Evolutionary conservation across 129 eudicot genomes (phyloP).

Genomic region (Pseudognaphalium luteoalbum): DNA sequence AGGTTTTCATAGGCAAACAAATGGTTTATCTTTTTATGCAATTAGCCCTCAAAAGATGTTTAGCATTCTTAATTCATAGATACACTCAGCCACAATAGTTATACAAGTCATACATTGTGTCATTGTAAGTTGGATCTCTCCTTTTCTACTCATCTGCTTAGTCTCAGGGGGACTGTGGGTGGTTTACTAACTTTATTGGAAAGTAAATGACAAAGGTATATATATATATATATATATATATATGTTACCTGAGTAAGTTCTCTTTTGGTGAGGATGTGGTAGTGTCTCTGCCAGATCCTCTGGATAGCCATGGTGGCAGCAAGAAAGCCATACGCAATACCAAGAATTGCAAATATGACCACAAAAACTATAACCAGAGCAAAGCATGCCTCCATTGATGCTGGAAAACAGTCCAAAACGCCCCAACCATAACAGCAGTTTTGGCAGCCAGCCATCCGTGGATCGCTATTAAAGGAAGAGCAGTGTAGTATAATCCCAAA

Average conservation of each 20-base stretch:
- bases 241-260: conserved; percentile 75
- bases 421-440: conserved; percentile 96
- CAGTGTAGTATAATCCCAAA: conserved; percentile 77
- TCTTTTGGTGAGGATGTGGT: conserved; percentile 89
- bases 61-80: not conserved
- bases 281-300: conserved; percentile 94
- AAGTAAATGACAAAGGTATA: not conserved
- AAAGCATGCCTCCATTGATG: conserved; percentile 81
- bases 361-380: conserved; percentile 66
- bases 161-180: not conserved
- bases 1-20: not conserved
- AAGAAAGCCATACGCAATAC: conserved; percentile 85
- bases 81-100: not conserved
- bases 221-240: not conserved
- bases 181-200: not conserved
- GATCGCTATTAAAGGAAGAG: conserved; percentile 58
- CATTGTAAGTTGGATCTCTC: not conserved
- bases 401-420: conserved; percentile 77
- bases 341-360: conserved; percentile 81
- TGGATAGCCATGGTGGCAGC: conserved; percentile 90
- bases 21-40: not conserved
- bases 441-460: conserved; percentile 79
- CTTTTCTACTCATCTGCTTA: not conserved
- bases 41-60: not conserved
- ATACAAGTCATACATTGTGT: not conserved